These are phyloP conservation scores for Aspergillus affinis DNA, from an alignment of 495 filamentous ascomycete species.

Conservation along the genomic window DNA sequence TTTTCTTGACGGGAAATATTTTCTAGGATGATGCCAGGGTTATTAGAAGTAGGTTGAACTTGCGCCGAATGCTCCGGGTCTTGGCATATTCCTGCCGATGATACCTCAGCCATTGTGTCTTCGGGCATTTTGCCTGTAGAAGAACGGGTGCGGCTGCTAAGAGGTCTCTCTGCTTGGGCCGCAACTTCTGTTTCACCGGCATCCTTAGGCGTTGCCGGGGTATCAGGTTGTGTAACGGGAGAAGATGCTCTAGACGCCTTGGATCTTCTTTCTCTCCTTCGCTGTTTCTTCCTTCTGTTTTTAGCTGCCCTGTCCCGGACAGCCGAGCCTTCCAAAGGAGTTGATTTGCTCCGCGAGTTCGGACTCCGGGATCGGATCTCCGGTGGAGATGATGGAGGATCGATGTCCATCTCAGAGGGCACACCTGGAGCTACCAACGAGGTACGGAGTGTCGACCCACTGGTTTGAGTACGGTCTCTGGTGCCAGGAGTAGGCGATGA, in stretches of 20 bases:
- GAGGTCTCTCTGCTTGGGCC: slow-evolving; percentile 19
- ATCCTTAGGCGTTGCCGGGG: background rate
- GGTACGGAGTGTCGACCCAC: slow-evolving; percentile 17
- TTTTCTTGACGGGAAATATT: background rate
- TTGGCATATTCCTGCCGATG: background rate
- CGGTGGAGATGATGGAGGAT: slow-evolving; percentile 45
- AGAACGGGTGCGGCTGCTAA: slow-evolving; percentile 35
- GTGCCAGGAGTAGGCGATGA: slow-evolving; percentile 80
- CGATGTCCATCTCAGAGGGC: slow-evolving; percentile 20
- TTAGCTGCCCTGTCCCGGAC: slow-evolving; percentile 13
- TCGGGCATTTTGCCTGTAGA: slow-evolving; percentile 20
- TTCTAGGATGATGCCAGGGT: background rate
- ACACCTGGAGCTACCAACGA: slow-evolving; percentile 20
- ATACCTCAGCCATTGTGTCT: background rate
- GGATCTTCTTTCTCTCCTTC: slow-evolving; percentile 21
- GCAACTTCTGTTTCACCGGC: slow-evolving; percentile 6
- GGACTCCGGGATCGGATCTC: slow-evolving; percentile 29
- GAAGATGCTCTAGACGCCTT: slow-evolving; percentile 8
- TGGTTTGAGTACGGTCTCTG: slow-evolving; percentile 34
- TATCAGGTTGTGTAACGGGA: slow-evolving; percentile 5
- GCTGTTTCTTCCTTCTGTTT: slow-evolving; percentile 4
- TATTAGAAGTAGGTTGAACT: background rate
- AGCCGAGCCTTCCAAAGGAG: slow-evolving; percentile 2
- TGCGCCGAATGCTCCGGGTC: background rate
- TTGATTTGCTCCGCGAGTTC: slow-evolving; percentile 20